Conservation (phyloP, 108 stramenopile species). For the Asterionellopsis glacialis region DNA sequence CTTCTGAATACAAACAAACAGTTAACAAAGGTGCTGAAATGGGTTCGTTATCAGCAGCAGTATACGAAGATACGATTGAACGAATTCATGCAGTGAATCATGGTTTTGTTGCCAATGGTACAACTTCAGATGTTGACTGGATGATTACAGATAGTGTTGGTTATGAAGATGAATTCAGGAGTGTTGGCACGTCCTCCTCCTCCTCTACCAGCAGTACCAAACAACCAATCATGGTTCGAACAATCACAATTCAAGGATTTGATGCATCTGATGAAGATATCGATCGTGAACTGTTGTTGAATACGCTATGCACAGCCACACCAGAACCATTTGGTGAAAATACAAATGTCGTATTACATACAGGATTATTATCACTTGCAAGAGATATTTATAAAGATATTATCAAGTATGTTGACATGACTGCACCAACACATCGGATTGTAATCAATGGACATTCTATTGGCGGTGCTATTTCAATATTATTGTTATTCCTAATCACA, state of each 20-base stretch:
- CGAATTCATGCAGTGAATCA: constrained; percentile 44
- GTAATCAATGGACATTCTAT: constrained; percentile 81
- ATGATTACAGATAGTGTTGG: constrained; percentile 62
- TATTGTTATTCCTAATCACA: constrained; percentile 49
- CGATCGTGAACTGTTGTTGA: constrained; percentile 63
- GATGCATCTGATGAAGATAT: constrained; percentile 83
- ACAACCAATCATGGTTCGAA: constrained; percentile 36
- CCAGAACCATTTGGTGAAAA: constrained; percentile 22
- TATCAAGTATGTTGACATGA: constrained; percentile 53
- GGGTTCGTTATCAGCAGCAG: constrained; percentile 58
- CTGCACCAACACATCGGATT: constrained; percentile 53
- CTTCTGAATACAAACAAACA: constrained; percentile 7
- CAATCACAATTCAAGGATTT: constrained; percentile 80
- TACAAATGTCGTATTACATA: constrained; percentile 52
- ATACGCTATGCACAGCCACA: constrained; percentile 53
- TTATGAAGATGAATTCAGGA: constrained; percentile 26
- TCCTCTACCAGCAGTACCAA: background rate
- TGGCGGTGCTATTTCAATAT: constrained; percentile 70
- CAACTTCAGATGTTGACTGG: constrained; percentile 74
- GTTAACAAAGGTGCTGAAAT: constrained; percentile 48
- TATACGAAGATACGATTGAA: constrained; percentile 52
- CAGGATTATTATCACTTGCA: constrained; percentile 62
- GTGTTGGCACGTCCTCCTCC: background rate
- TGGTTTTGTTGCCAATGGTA: constrained; percentile 63
- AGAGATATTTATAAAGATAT: constrained; percentile 52